Evolutionary conservation across 139 green algal genomes (phyloP).

Genomic region (Coelastrella sp.): DNA sequence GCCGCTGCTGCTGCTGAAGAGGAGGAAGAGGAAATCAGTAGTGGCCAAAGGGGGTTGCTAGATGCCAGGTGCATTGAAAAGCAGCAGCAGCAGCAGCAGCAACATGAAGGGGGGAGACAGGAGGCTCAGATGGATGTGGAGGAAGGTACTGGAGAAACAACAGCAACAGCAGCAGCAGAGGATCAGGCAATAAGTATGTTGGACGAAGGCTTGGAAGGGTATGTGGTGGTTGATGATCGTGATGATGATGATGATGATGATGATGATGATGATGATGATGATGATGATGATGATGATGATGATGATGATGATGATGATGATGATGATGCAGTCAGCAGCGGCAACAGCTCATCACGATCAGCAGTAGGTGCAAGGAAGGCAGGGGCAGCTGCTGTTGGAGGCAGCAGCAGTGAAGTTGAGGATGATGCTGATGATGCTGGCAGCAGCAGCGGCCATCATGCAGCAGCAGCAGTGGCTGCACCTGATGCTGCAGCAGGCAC

Average conservation of each 20-base stretch:
- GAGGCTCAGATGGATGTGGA: too few species aligned
- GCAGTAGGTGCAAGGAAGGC: background rate
- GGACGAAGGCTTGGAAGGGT: too few species aligned
- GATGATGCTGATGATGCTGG: background rate
- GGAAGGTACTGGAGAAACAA: too few species aligned
- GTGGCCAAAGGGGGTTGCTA: background rate
- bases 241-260: background rate
- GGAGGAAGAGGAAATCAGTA: background rate
- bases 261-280: background rate
- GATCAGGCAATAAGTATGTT: too few species aligned
- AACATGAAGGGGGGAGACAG: too few species aligned
- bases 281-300: background rate
- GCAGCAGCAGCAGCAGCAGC: background rate
- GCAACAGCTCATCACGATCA: background rate
- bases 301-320: background rate
- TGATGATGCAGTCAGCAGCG: background rate
- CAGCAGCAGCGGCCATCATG: too few species aligned
- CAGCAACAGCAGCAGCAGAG: too few species aligned
- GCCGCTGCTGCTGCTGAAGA: background rate
- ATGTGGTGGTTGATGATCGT: too few species aligned
- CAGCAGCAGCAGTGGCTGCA: too few species aligned
- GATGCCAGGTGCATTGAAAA: background rate
- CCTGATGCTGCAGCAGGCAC: background rate
- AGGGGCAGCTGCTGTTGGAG: too few species aligned
- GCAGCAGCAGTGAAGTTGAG: background rate